Base-by-base conservation (phyloP, 176 grass and related monocot species). In the Paspalum vaginatum region DNA sequence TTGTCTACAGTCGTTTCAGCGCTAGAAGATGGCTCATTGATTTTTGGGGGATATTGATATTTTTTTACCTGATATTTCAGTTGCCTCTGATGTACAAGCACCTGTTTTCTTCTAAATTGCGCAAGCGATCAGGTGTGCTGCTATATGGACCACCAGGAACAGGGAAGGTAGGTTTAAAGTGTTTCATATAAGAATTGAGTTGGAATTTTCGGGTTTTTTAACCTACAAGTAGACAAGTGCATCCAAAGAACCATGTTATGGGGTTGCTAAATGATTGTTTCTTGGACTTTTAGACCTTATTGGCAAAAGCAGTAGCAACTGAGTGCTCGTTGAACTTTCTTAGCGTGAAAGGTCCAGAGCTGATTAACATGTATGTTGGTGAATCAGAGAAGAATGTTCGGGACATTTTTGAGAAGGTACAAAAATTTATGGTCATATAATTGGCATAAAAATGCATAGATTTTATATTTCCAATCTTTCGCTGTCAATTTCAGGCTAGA, bases 331-430 rank as follows among this genome's bases (percentile, higher is more conserved):
- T 95, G 49, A 95, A 95, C 79, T 98, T 95, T 89, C 79, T 95
- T 53, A 95, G 92, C 45, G 95, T 98, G 48, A 98, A 98, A 84
- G 95, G 95, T 65, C 95, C 95, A 26, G 92, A 98, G 73, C 47
- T 98, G 69, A 98, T 98, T 62, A 95, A 98, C 57, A 98, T 98
- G 95, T 98, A 98, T 60, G 91, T 98, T 78, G 95, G 95, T 76
- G 95, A 98, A 93, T 98, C 95, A 25, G 95, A 98, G 85, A 95
- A 95, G 70, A 98, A 98, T 84, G 95, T 98, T 52, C 89, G 90
- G 82, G 92, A 98, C 44, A 95, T 98, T 61, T 98, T 99, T 37
- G 86, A 91, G 60, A 99, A 99, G 96, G 90, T 98, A 85, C 17
- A 22, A 37, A 57, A 61, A 69, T 47, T 56, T 26, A 56, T 24